Conservation (phyloP, 2,329 filamentous ascomycete species). For the Trichoderma sp. region DNA sequence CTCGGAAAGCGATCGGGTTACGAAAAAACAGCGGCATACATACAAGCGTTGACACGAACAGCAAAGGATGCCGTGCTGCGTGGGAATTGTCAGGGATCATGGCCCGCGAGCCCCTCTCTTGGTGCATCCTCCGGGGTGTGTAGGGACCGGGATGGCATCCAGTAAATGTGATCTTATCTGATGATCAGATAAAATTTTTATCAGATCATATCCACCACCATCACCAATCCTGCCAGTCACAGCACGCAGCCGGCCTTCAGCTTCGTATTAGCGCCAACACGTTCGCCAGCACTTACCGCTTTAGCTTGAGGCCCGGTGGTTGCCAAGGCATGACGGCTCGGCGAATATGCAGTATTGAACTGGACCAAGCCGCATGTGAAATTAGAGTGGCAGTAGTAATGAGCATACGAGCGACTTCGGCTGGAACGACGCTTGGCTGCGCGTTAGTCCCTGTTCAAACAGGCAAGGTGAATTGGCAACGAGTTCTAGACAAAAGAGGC, state of each 20-base stretch:
- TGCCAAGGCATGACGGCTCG: conserved; percentile 13
- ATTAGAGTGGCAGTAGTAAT: not conserved
- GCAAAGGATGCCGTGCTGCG: not conserved
- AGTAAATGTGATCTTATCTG: conserved; percentile 29
- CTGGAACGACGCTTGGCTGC: not conserved
- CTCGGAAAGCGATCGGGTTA: conserved; percentile 5
- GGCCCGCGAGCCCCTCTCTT: not conserved
- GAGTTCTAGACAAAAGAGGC: not conserved
- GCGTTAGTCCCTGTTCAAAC: not conserved
- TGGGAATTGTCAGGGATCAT: not conserved
- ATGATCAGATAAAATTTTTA: conserved; percentile 31
- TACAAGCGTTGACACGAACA: not conserved
- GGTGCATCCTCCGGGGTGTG: conserved; percentile 1
- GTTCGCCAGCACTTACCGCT: not conserved
- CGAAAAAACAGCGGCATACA: not conserved
- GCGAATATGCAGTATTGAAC: not conserved
- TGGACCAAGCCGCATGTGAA: conserved; percentile 5
- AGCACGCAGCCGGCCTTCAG: not conserved
- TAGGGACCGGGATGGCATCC: conserved; percentile 8
- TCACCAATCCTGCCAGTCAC: not conserved
- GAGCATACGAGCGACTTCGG: conserved; percentile 13
- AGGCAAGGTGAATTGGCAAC: not conserved
- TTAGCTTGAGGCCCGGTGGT: not conserved
- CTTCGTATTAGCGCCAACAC: not conserved
- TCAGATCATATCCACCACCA: conserved; percentile 26